Evolutionary conservation across 371 early-diverging fungal species (phyloP).

Genomic region (Rhizopus stolonifer): DNA sequence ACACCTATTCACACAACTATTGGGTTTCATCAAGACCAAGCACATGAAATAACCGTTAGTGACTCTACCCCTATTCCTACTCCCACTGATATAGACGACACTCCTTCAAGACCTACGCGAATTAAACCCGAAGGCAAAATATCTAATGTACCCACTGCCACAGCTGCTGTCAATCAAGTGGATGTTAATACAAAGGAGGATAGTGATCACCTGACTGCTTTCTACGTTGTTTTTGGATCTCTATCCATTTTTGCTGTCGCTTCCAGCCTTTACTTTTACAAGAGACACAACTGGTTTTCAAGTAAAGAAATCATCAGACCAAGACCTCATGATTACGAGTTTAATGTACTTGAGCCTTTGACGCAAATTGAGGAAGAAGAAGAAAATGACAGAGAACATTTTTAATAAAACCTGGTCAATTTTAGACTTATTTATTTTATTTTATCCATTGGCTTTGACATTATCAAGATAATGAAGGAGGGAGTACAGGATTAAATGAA

Average conservation of each 20-base stretch:
- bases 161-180: neutral
- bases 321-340: conserved; percentile 24
- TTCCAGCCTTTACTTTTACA: conserved; percentile 14
- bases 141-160: neutral
- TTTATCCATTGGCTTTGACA: too few relatives aligned
- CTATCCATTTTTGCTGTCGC: conserved; percentile 22
- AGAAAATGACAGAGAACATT: conserved; percentile 5
- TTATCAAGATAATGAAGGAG: too few relatives aligned
- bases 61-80: conserved; percentile 1
- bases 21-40: conserved; percentile 15
- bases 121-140: conserved; percentile 9
- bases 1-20: conserved; percentile 25
- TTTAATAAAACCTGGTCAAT: too few relatives aligned
- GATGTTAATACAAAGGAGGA: too few relatives aligned
- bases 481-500: too few relatives aligned
- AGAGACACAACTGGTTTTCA: conserved; percentile 10
- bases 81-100: conserved; percentile 7
- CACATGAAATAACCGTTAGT: conserved; percentile 12
- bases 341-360: conserved; percentile 24
- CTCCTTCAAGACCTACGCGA: conserved; percentile 27
- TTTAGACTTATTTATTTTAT: too few relatives aligned
- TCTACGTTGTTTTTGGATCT: conserved; percentile 20
- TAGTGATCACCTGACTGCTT: conserved; percentile 10
- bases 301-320: neutral
- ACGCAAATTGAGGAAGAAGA: conserved; percentile 26